Evolutionary conservation across 441 rosid genomes (phyloP).

Genomic region (Capsella rubella): DNA sequence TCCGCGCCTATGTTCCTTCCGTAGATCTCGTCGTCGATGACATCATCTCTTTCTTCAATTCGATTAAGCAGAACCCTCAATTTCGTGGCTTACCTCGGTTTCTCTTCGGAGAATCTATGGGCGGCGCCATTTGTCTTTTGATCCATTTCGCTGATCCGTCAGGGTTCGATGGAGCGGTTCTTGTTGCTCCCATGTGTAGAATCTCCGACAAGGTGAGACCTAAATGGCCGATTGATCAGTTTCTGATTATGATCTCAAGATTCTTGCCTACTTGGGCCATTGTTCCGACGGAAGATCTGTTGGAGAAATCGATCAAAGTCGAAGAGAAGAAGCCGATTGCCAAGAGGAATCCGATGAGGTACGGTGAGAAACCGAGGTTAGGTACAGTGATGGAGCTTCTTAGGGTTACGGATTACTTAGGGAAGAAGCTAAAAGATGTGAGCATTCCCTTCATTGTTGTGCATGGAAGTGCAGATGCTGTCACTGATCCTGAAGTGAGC

Average conservation of each 20-base stretch:
- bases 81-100: constrained; percentile 60
- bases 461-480: constrained; percentile 86
- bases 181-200: constrained; percentile 89
- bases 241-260: constrained; percentile 57
- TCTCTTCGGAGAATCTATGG: constrained; percentile 87
- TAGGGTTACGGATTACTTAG: constrained; percentile 70
- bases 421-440: constrained; percentile 58
- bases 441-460: constrained; percentile 71
- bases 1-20: constrained; percentile 68
- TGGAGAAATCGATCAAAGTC: constrained; percentile 65
- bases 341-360: constrained; percentile 68
- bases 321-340: constrained; percentile 68
- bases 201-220: constrained; percentile 78
- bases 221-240: constrained; percentile 78
- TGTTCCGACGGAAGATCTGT: constrained; percentile 73
- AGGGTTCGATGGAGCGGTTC: constrained; percentile 71
- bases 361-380: constrained; percentile 77
- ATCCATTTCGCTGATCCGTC: constrained; percentile 59
- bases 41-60: constrained; percentile 59
- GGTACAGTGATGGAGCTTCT: constrained; percentile 80
- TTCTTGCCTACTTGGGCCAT: constrained; percentile 78
- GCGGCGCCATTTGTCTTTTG: constrained; percentile 77
- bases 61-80: constrained; percentile 50
- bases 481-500: constrained; percentile 89
- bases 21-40: constrained; percentile 77